Base-by-base conservation (phyloP, 2,329 filamentous ascomycete species). In the Aurifilum marmelostoma region DNA sequence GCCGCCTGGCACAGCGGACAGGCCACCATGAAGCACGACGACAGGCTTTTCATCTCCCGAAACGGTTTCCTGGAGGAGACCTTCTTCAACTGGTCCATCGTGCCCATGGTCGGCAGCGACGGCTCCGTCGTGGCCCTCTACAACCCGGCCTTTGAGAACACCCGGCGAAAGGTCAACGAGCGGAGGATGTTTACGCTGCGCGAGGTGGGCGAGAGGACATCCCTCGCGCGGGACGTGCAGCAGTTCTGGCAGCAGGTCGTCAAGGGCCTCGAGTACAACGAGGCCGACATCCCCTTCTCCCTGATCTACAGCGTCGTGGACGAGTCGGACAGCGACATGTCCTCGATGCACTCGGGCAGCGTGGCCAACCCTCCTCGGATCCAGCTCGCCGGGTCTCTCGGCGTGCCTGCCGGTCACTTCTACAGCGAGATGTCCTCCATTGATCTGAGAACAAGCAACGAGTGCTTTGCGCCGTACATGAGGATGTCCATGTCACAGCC, bases 21-120 rank as follows among this genome's bases (percentile, higher is more conserved):
- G 79, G 91, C 92, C 0, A 93, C 90, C 0, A 92, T 94, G 91
- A 95, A 94, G 77, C 89, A 94, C 72, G 92, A 96, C 74, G 91
- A 95, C 72, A 88, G 88, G 68, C 82, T 95, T 1, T 93, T 94
- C 74, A 85, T 96, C 41, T 83, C 85, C 61, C 87, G 92, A 9
- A 87, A 88, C 71, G 87, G 89, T 1, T 93, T 87, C 71, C 79
- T 93, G 1, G 92, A 97, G 77, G 92, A 96, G 76, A 89, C 91
- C 0, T 95, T 92, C 76, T 95, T 95, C 76, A 92, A 90, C 16
- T 95, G 92, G 92, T 92, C 89, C 1, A 89, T 95, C 56, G 90
- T 95, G 34, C 92, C 92, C 0, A 83, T 95, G 71, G 87, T 95
- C 1, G 92, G 92, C 3, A 84, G 85, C 52, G 90, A 94, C 69